Conservation (phyloP, 2,329 filamentous ascomycete genomes). For the Elsinoe ampelina region DNA sequence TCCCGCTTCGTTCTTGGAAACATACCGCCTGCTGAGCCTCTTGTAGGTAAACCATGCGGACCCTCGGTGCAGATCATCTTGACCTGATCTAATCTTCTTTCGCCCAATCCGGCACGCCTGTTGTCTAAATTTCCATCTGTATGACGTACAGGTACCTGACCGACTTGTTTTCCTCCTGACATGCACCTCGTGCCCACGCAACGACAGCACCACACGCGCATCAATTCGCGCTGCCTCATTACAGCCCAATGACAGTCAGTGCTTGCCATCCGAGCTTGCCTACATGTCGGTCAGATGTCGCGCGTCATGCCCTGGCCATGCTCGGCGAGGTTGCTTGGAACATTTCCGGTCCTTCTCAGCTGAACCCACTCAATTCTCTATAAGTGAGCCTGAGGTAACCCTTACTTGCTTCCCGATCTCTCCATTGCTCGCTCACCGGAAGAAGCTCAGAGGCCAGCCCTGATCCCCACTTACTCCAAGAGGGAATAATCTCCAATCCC, state of each 20-base stretch:
- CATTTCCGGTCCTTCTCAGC: background rate
- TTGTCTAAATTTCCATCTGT: background rate
- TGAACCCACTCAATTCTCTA: constrained; percentile 1
- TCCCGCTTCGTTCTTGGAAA: background rate
- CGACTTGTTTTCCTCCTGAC: constrained; percentile 5
- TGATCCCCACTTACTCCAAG: background rate
- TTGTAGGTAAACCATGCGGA: background rate
- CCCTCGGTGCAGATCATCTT: constrained; percentile 7
- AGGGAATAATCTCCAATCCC: background rate
- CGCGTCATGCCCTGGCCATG: constrained; percentile 3
- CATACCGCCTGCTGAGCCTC: background rate
- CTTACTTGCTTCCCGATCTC: background rate
- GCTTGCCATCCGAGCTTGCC: background rate
- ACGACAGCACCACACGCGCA: background rate
- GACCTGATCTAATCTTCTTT: constrained; percentile 1
- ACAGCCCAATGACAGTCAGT: constrained; percentile 11
- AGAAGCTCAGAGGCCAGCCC: background rate
- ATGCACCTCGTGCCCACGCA: constrained; percentile 10
- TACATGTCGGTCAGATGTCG: constrained; percentile 8
- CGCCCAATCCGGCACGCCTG: constrained; percentile 1
- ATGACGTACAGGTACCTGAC: constrained; percentile 6
- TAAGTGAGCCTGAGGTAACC: constrained; percentile 10
- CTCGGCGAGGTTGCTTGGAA: constrained; percentile 3
- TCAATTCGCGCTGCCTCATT: constrained; percentile 1
- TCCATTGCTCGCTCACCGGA: background rate